Evolutionary conservation across 768 basidiomycete genomes (phyloP), one percentile per base, ranked within the genome.

Genomic region (Asterophora parasitica): DNA sequence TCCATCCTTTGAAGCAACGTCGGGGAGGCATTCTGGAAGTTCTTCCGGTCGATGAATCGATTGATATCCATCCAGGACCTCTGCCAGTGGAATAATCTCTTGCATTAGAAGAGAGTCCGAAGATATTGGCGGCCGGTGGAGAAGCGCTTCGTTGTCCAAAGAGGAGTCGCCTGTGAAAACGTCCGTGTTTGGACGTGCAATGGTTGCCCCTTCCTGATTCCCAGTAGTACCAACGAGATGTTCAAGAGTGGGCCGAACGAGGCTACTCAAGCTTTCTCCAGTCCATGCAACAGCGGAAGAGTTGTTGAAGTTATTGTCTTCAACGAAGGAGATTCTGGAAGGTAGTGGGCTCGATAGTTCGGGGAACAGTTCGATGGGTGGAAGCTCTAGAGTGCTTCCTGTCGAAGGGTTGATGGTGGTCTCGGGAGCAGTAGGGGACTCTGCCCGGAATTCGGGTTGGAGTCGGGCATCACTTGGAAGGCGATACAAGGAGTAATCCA

Each of bases 51-150:
- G 60, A 32, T 50, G 23, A 6, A 57, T 23, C 6, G 52, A 49
- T 27, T 39, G 50, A 47, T 61, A 65, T 26, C 56, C 68, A 41
- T 62, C 58, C 13, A 69, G 55, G 6, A 71, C 52, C 27, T 67
- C 64, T 9, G 62, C 60, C 15, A 70, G 58, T 1, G 58, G 27
- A 7, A n/a, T 27, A 7, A 42, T 31, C 20, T 51, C 31, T n/a
- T 15, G 32, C 32, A 36, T 34, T 36, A 56, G 47, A 39, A 39
- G 9, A 8, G 37, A 31, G 38, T 44, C 38, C 16, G 56, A 49
- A 26, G 51, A 27, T 8, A 37, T 53, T 13, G 52, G 31, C 9
- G 61, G 53, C 4, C 60, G 63, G 11, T 56, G 64, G 15, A 63
- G 54, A 15, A 65, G 52, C 11, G 62, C 58, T 51, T 70, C 68